phyloP scores from a whole-genome alignment of 805 yeast species.

The Ogataea allantospora region DNA sequence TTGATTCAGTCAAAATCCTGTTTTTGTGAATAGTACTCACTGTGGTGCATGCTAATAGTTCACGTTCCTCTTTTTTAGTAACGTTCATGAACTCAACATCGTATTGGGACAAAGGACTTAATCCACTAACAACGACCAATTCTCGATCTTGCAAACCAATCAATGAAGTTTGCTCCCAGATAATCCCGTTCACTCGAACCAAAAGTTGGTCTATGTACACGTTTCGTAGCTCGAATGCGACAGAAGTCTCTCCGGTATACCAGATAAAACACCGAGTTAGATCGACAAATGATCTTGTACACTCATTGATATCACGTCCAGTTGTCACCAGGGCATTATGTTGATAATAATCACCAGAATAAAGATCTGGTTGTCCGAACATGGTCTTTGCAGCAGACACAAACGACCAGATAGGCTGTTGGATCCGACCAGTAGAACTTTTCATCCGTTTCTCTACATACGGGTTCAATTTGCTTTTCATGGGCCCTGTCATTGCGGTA shows the following conservation, averaged over 20 bases:
- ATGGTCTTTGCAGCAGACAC: slow-evolving; percentile 51
- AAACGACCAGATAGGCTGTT: slow-evolving; percentile 56
- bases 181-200: slow-evolving; percentile 60
- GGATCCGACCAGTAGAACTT: slow-evolving; percentile 19
- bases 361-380: slow-evolving; percentile 43
- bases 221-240: slow-evolving; percentile 50
- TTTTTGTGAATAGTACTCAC: slow-evolving; percentile 36
- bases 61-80: slow-evolving; percentile 29
- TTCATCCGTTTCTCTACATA: slow-evolving; percentile 28
- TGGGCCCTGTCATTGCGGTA: slow-evolving; percentile 3
- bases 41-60: slow-evolving; percentile 32
- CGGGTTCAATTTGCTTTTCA: slow-evolving; percentile 21
- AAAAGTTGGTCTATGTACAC: slow-evolving; percentile 41
- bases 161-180: slow-evolving; percentile 65
- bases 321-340: slow-evolving; percentile 39
- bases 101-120: slow-evolving; percentile 63
- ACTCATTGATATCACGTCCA: slow-evolving; percentile 32
- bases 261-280: slow-evolving; percentile 41
- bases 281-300: slow-evolving; percentile 24
- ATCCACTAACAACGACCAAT: slow-evolving; percentile 58
- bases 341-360: slow-evolving; percentile 39
- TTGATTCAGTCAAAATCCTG: slow-evolving; percentile 33
- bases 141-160: slow-evolving; percentile 48
- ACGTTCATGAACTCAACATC: slow-evolving; percentile 49
- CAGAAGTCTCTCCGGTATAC: slow-evolving; percentile 50